phyloP scores from a whole-genome alignment of 176 grass and related monocot genomes.

The Oryza longistaminata region DNA sequence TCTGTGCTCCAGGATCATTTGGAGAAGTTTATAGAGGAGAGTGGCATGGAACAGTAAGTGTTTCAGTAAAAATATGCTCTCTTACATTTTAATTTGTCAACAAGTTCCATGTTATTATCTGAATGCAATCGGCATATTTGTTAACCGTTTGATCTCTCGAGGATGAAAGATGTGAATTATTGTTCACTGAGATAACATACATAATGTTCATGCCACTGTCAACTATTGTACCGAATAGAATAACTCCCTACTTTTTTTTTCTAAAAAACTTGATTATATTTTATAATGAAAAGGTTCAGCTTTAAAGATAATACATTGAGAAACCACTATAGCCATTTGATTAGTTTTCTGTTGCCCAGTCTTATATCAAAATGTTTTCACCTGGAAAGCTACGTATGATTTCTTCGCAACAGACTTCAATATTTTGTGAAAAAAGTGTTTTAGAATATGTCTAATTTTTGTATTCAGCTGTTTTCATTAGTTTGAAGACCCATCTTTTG shows the following conservation, averaged over 20 bases:
- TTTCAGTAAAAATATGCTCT: conserved; percentile 22
- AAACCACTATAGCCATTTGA: not conserved
- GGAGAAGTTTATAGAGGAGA: conserved; percentile 99
- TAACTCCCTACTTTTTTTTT: conserved; percentile 16
- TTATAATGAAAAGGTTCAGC: too few relatives aligned
- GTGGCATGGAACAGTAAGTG: conserved; percentile 98
- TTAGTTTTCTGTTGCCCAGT: not conserved
- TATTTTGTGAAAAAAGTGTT: not conserved
- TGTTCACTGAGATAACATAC: conserved; percentile 12
- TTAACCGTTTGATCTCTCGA: not conserved
- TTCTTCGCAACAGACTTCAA: conserved; percentile 10
- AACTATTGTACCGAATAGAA: conserved; percentile 10
- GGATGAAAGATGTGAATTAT: conserved; percentile 20
- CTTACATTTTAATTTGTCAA: not conserved
- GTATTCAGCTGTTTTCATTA: not conserved
- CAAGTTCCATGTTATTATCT: conserved; percentile 22
- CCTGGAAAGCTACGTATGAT: conserved; percentile 7
- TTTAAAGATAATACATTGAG: not conserved
- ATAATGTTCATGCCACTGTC: not conserved
- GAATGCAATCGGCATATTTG: conserved; percentile 1
- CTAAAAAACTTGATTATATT: too few relatives aligned
- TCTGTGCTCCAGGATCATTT: conserved; percentile 73
- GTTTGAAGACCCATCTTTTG: conserved; percentile 3
- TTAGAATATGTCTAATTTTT: not conserved
- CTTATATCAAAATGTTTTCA: conserved; percentile 22